These are phyloP conservation scores for Pelargonium citronellum DNA, from an alignment of 441 rosid species.

Conservation along the genomic window DNA sequence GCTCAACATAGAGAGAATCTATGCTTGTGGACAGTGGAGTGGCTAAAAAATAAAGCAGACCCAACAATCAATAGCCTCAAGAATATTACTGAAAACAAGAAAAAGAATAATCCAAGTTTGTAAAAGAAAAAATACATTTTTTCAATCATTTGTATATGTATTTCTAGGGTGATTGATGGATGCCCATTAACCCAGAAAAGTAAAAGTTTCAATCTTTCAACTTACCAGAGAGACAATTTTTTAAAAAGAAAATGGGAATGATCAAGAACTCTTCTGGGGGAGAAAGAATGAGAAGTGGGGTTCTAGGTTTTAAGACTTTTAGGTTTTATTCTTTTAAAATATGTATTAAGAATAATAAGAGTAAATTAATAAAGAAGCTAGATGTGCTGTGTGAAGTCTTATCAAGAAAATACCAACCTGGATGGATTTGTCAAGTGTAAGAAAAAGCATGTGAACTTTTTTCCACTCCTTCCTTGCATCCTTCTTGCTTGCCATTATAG, in stretches of 20 bases:
- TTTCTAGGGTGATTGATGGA: conserved; percentile 46
- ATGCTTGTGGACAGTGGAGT: conserved; percentile 38
- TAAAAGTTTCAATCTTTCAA: conserved; percentile 23
- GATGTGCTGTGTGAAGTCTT: neutral
- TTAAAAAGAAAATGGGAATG: neutral
- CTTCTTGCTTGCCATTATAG: conserved; percentile 24
- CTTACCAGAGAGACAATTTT: conserved; percentile 11
- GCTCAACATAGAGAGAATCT: conserved; percentile 41
- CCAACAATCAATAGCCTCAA: conserved; percentile 28
- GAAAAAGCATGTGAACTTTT: conserved; percentile 37
- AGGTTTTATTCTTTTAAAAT: neutral
- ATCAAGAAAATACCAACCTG: conserved; percentile 20
- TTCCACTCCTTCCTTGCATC: conserved; percentile 17
- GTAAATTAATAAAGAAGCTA: no score
- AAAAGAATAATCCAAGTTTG: conserved; percentile 30
- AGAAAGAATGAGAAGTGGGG: neutral
- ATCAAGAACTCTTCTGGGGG: neutral
- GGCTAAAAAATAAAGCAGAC: conserved; percentile 37
- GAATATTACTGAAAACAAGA: conserved; percentile 50
- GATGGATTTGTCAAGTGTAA: conserved; percentile 10
- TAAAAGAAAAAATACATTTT: conserved; percentile 21
- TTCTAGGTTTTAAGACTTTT: neutral
- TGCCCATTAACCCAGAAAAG: conserved; percentile 35
- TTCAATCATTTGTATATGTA: conserved; percentile 46
- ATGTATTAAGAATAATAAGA: neutral